Evolutionary conservation across 2,329 filamentous ascomycete species (phyloP).

Genomic region (Talaromyces sp.): DNA sequence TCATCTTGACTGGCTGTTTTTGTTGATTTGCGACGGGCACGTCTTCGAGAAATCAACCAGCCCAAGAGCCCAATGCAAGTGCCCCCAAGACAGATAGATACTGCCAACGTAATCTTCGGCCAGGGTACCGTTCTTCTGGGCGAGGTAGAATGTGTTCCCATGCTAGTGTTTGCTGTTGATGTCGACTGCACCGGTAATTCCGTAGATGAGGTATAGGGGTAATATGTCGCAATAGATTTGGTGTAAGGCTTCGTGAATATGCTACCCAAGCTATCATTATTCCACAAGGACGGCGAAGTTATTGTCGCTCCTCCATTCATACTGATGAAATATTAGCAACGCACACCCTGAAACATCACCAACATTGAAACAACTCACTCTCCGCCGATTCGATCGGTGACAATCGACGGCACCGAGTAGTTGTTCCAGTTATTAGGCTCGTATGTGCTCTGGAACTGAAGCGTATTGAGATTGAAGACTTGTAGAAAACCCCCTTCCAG

Average conservation of each 20-base stretch:
- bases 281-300: slow-evolving; percentile 40
- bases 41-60: background rate
- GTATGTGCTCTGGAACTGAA: slow-evolving; percentile 29
- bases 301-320: slow-evolving; percentile 29
- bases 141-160: background rate
- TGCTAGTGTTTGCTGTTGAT: background rate
- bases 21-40: background rate
- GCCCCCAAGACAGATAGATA: background rate
- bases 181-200: background rate
- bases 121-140: background rate
- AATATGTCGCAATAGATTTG: slow-evolving; percentile 52
- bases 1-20: background rate
- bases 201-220: slow-evolving; percentile 47
- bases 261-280: slow-evolving; percentile 42
- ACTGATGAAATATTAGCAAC: slow-evolving; percentile 19
- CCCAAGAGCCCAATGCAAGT: background rate
- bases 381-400: slow-evolving; percentile 32
- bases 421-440: slow-evolving; percentile 27
- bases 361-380: slow-evolving; percentile 27
- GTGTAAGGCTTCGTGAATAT: slow-evolving; percentile 56
- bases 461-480: slow-evolving; percentile 38
- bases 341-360: background rate
- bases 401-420: slow-evolving; percentile 27
- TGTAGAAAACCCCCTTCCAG: slow-evolving; percentile 51
- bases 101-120: background rate